These are phyloP conservation scores for Oryza officinalis DNA, from an alignment of 176 grass and related monocot genomes.

Conservation along the genomic window DNA sequence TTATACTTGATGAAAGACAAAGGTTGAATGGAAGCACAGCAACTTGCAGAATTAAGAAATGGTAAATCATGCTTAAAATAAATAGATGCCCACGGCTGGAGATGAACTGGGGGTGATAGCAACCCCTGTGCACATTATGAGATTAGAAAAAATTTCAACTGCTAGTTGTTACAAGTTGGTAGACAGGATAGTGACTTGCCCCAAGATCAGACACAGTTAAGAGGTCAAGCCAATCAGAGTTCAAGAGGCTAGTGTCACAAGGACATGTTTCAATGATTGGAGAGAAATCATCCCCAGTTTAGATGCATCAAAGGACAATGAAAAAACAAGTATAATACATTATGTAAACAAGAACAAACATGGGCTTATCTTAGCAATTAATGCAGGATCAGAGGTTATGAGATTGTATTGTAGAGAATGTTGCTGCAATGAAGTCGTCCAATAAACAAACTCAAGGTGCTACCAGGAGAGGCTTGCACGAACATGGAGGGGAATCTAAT, in stretches of 20 bases:
- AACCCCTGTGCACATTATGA: constrained; percentile 19
- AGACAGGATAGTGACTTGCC: constrained; percentile 25
- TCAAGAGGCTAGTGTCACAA: constrained; percentile 24
- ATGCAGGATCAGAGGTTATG: constrained; percentile 28
- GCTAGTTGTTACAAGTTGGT: constrained; percentile 42
- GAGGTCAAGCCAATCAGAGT: constrained; percentile 34
- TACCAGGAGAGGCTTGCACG: constrained; percentile 46
- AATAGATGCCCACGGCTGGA: constrained; percentile 49
- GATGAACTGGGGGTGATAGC: constrained; percentile 47
- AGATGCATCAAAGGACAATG: constrained; percentile 30
- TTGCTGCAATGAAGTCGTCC: constrained; percentile 26
- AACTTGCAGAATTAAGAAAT: constrained; percentile 37
- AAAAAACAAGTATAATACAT: not conserved
- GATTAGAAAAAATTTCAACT: constrained; percentile 48
- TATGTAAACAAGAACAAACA: constrained; percentile 31
- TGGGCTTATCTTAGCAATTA: constrained; percentile 44
- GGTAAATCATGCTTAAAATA: constrained; percentile 35
- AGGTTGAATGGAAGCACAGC: constrained; percentile 22
- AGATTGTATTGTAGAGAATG: constrained; percentile 40
- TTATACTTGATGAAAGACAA: constrained; percentile 47
- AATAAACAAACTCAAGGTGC: constrained; percentile 34
- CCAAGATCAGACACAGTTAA: constrained; percentile 29
- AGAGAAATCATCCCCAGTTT: not conserved
- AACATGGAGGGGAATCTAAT: constrained; percentile 47
- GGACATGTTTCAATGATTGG: constrained; percentile 38